Percentiles rank a stretch among this genome's conserved stretches.
Conservation (phyloP, 1,139 yeast genomes). For the Arxiozyma heterogenica region DNA sequence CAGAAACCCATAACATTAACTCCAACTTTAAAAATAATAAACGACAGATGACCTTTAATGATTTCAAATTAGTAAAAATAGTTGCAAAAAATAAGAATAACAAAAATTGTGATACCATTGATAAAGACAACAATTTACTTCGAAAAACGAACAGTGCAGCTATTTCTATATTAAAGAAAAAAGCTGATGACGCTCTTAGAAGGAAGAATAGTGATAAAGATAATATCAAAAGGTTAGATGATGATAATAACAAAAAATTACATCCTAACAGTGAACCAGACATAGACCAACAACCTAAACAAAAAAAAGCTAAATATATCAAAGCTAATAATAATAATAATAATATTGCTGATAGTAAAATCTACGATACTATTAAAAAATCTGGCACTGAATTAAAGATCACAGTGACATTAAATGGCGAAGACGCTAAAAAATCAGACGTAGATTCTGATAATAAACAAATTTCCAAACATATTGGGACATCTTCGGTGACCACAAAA, state of each 20-base stretch:
- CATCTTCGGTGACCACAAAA: background rate
- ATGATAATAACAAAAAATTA: too few relatives aligned
- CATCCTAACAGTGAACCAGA: too few relatives aligned
- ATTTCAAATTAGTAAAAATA: slow-evolving; percentile 16
- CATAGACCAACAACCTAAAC: too few relatives aligned
- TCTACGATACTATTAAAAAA: background rate
- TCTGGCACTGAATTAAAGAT: background rate
- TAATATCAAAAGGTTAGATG: too few relatives aligned
- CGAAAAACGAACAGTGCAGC: background rate
- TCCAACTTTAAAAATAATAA: background rate
- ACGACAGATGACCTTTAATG: slow-evolving; percentile 19
- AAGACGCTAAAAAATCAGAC: slow-evolving; percentile 8
- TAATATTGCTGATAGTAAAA: too few relatives aligned
- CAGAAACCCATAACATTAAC: too few relatives aligned
- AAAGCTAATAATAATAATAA: background rate
- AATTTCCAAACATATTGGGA: too few relatives aligned
- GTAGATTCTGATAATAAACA: background rate
- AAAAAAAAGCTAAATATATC: too few relatives aligned
- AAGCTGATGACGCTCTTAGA: background rate
- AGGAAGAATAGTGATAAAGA: background rate
- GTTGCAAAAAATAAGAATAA: slow-evolving; percentile 1
- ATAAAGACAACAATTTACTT: background rate
- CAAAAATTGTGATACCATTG: too few relatives aligned
- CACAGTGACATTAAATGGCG: background rate
- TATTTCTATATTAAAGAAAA: background rate